A percentile compares a stretch with the other conserved stretches of the same genome.
These are phyloP conservation scores for Clathrus columnatus DNA, from an alignment of 768 basidiomycete species.

Conservation along the genomic window DNA sequence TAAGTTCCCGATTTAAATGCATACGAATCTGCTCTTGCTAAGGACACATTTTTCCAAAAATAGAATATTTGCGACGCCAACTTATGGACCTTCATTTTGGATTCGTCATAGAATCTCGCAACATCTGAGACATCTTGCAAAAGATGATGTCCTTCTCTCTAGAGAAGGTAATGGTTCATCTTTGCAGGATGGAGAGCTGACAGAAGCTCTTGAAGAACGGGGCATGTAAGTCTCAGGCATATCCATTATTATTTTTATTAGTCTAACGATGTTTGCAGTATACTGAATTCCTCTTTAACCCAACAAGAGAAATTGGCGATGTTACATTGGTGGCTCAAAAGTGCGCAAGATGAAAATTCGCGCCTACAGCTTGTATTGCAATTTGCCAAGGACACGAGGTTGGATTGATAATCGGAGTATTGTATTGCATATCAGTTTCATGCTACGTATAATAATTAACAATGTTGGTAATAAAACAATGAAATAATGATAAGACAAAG, in stretches of 20 bases:
- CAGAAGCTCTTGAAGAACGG: slow-evolving; percentile 63
- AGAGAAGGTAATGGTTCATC: slow-evolving; percentile 36
- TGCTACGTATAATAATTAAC: not conserved
- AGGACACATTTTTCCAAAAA: slow-evolving; percentile 18
- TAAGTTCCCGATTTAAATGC: slow-evolving; percentile 25
- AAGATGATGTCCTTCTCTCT: slow-evolving; percentile 57
- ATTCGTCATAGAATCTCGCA: slow-evolving; percentile 28
- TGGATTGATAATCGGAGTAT: not conserved
- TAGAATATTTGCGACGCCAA: slow-evolving; percentile 30
- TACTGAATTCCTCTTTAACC: slow-evolving; percentile 29
- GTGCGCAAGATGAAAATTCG: slow-evolving; percentile 14
- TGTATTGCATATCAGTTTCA: not conserved
- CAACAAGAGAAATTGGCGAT: slow-evolving; percentile 39
- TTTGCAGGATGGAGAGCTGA: slow-evolving; percentile 47
- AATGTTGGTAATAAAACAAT: too few relatives aligned
- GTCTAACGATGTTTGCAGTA: slow-evolving; percentile 19
- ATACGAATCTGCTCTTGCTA: not conserved
- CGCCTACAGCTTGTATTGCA: slow-evolving; percentile 3
- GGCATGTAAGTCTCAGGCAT: slow-evolving; percentile 51
- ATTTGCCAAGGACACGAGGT: not conserved
- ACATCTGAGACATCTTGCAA: slow-evolving; percentile 32
- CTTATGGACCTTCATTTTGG: slow-evolving; percentile 29
- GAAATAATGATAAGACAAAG: too few relatives aligned
- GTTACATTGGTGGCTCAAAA: slow-evolving; percentile 59
- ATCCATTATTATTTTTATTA: not conserved